phyloP scores from a whole-genome alignment of 768 basidiomycete species.

The Leucosporidium yakuticum region DNA sequence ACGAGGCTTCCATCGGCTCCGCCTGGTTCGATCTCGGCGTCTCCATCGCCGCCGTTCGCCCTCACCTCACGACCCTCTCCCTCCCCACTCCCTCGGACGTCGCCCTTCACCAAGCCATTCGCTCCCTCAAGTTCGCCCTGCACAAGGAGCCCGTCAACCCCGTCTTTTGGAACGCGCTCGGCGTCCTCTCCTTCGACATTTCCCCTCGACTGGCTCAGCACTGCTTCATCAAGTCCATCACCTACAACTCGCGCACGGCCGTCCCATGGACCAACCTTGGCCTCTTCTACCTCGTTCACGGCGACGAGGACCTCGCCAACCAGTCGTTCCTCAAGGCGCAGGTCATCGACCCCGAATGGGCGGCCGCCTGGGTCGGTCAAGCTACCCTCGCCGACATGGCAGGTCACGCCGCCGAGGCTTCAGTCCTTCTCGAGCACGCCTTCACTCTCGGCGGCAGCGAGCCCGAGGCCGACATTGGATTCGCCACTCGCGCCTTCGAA shows the following conservation, averaged over 20 bases:
- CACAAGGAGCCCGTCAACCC: conserved; percentile 65
- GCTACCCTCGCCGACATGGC: conserved; percentile 36
- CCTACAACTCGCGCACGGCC: conserved; percentile 74
- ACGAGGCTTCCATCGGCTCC: conserved; percentile 52
- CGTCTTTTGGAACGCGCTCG: conserved; percentile 75
- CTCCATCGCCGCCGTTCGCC: conserved; percentile 53
- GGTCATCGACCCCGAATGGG: conserved; percentile 82
- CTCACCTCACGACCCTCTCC: conserved; percentile 32
- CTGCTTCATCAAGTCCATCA: conserved; percentile 81
- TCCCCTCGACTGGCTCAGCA: conserved; percentile 78
- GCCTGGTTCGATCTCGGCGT: conserved; percentile 70
- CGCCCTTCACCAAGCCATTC: conserved; percentile 49
- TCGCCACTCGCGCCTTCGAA: conserved; percentile 58
- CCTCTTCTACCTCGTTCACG: conserved; percentile 71
- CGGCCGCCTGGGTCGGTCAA: conserved; percentile 72
- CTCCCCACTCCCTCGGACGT: conserved; percentile 41
- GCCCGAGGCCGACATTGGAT: conserved; percentile 77
- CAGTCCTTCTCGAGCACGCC: conserved; percentile 57
- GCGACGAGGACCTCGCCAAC: conserved; percentile 73
- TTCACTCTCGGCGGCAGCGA: conserved; percentile 53
- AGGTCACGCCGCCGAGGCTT: conserved; percentile 26
- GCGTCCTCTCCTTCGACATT: conserved; percentile 60
- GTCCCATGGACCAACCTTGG: conserved; percentile 81
- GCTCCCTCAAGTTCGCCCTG: conserved; percentile 64
- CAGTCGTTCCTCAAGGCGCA: conserved; percentile 83